These are phyloP conservation scores for Cyclocybe aegerita DNA, from an alignment of 768 basidiomycete genomes.

Conservation along the genomic window DNA sequence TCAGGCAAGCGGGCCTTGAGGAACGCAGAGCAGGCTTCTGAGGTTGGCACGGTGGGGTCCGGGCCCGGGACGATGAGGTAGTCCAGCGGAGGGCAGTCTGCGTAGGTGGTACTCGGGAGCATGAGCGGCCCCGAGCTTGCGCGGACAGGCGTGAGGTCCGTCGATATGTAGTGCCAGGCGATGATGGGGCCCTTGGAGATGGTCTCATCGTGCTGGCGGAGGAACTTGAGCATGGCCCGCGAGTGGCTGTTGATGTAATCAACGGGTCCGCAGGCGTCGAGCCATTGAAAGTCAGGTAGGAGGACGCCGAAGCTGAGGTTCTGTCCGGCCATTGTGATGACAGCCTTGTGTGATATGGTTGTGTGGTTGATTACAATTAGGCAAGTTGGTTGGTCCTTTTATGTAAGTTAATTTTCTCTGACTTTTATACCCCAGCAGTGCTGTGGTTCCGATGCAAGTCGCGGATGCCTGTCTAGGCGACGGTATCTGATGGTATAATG, in stretches of 20 bases:
- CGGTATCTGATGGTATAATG: no score
- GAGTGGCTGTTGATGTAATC: conserved; percentile 25
- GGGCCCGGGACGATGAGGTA: conserved; percentile 26
- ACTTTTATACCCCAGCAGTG: no score
- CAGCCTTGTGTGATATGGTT: no score
- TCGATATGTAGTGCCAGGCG: conserved; percentile 24
- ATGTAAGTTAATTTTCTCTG: no score
- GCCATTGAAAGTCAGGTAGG: conserved; percentile 21
- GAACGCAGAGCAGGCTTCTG: conserved; percentile 15
- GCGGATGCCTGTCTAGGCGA: no score
- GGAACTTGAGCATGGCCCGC: neutral
- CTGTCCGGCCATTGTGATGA: no score
- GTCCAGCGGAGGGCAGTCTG: conserved; percentile 19
- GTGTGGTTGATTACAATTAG: no score
- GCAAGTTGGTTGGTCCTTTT: no score
- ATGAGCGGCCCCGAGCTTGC: conserved; percentile 17
- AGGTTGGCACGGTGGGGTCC: conserved; percentile 9
- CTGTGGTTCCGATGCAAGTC: no score
- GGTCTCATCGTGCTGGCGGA: conserved; percentile 4
- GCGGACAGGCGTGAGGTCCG: conserved; percentile 12
- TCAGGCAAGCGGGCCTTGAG: conserved; percentile 13
- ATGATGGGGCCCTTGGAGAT: conserved; percentile 19
- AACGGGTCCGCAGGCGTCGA: conserved; percentile 24
- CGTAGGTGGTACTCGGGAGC: conserved; percentile 20
- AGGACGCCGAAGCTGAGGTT: conserved; percentile 19